A percentile compares a stretch with the other conserved stretches of the same genome.
Evolutionary conservation across 2,329 filamentous ascomycete genomes (phyloP).

Genomic region (Colletotrichum scovillei): DNA sequence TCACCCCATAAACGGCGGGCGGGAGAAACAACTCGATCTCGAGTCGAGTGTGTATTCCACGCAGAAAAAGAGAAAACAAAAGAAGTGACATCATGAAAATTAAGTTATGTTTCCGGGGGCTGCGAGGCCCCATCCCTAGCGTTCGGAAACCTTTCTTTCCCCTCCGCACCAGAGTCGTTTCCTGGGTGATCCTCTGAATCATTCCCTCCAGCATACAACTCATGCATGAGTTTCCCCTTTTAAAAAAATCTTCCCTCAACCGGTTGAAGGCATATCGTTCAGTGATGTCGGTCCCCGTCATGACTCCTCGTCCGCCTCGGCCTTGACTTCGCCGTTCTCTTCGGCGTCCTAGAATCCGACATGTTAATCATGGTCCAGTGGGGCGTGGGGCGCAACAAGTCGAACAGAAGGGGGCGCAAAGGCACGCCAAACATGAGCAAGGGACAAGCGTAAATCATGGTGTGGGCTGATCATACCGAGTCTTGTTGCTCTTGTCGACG

Average conservation of each 20-base stretch:
- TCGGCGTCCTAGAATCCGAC: constrained; percentile 18
- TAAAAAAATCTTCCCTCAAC: constrained; percentile 13
- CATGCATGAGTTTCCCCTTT: constrained; percentile 12
- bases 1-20: constrained; percentile 5
- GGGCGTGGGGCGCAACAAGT: not conserved
- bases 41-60: constrained; percentile 18
- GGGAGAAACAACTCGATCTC: not conserved
- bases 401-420: not conserved
- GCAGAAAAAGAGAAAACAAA: constrained; percentile 19
- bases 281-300: constrained; percentile 18
- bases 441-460: constrained; percentile 49
- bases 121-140: constrained; percentile 25
- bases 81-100: constrained; percentile 35
- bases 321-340: constrained; percentile 29
- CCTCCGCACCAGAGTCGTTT: constrained; percentile 23
- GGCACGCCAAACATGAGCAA: not conserved
- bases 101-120: constrained; percentile 35
- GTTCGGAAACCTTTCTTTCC: constrained; percentile 18
- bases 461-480: constrained; percentile 66
- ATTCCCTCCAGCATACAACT: constrained; percentile 3
- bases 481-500: constrained; percentile 71
- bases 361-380: constrained; percentile 9
- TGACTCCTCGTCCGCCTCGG: constrained; percentile 28
- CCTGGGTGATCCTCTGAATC: constrained; percentile 14
- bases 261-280: constrained; percentile 16